Evolutionary conservation across 768 basidiomycete genomes (phyloP), one percentile per base, ranked within the genome.

Genomic region (Paxillus involutus): DNA sequence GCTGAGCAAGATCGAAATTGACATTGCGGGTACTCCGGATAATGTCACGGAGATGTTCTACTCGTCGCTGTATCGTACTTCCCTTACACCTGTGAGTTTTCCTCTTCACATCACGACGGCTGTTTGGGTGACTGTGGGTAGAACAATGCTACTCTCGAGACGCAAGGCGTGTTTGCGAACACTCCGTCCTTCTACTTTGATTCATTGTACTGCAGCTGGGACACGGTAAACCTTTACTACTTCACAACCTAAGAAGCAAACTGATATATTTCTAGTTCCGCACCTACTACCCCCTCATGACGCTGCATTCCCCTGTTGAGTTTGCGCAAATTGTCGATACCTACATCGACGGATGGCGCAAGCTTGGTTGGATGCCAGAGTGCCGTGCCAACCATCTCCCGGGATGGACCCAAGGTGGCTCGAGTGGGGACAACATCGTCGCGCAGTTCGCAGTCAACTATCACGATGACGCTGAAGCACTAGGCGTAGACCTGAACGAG

Each of bases 331-430:
- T 88, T 37, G 85, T 88, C 12, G 85, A 86, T 60, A 85, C 66
- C 62, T 87, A 87, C 63, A 83, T 87, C 53, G 85, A 88, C 58
- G 85, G 82, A 35, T 87, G 81, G 79, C 76, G 84, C 43, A 86
- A 86, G 71, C 78, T 79, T 47, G 86, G 86, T 8, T 87, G 85
- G 84, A 86, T 88, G 83, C 86, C 86, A 9, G 86, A 88, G 52
- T 80, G 76, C 60, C 77, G 86, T 26, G 81, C 84, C 6, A 87
- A 87, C 65, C 85, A 87, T 58, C 75, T 88, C 12, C 86, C 84
- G 8, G 85, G 85, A 3, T 87, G 82, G 82, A 86, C 85, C 9
- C 86, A 88, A 74, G 86, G 85, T 70, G 86, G 84, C 7, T 85
- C 84, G 0, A 86, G 84, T 59, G 85, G 68, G 0, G 85, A 87